Evolutionary conservation across 2,329 filamentous ascomycete species (phyloP).

Genomic region (Orbilia blumenaviensis): DNA sequence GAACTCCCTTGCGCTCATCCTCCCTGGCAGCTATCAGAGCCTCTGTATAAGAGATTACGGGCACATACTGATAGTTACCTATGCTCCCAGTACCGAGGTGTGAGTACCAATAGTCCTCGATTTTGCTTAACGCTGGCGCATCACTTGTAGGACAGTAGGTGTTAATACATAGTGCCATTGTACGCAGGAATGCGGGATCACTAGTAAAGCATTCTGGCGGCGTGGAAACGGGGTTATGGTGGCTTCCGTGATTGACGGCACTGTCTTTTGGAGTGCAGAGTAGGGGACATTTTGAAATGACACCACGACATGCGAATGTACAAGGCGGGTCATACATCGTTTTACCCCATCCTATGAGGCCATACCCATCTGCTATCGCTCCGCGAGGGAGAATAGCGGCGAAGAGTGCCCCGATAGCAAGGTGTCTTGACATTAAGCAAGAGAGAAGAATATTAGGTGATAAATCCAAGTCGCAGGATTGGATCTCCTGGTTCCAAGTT

Average conservation of each 20-base stretch:
- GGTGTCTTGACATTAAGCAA: not conserved
- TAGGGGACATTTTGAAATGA: slow-evolving; percentile 58
- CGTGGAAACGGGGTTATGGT: slow-evolving; percentile 56
- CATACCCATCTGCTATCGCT: slow-evolving; percentile 49
- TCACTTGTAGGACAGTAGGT: slow-evolving; percentile 58
- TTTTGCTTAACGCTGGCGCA: slow-evolving; percentile 43
- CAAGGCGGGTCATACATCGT: slow-evolving; percentile 61
- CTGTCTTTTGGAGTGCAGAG: slow-evolving; percentile 58
- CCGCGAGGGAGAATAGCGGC: not conserved
- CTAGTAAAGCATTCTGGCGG: slow-evolving; percentile 58
- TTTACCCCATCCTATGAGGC: slow-evolving; percentile 61
- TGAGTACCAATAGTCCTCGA: slow-evolving; percentile 59
- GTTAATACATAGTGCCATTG: slow-evolving; percentile 60
- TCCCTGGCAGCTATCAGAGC: slow-evolving; percentile 44
- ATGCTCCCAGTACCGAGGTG: slow-evolving; percentile 59
- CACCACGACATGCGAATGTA: slow-evolving; percentile 59
- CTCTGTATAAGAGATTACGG: slow-evolving; percentile 58
- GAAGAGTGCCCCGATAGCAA: not conserved
- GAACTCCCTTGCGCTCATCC: slow-evolving; percentile 15
- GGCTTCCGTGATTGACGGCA: slow-evolving; percentile 56
- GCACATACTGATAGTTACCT: slow-evolving; percentile 56
- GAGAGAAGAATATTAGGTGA: not conserved
- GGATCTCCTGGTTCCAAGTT: not conserved
- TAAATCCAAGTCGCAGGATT: not conserved
- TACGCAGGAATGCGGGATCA: slow-evolving; percentile 59